A percentile compares a stretch with the other conserved stretches of the same genome.
Evolutionary conservation across 768 basidiomycete species (phyloP).

Genomic region (Hydnomerulius pinastri): DNA sequence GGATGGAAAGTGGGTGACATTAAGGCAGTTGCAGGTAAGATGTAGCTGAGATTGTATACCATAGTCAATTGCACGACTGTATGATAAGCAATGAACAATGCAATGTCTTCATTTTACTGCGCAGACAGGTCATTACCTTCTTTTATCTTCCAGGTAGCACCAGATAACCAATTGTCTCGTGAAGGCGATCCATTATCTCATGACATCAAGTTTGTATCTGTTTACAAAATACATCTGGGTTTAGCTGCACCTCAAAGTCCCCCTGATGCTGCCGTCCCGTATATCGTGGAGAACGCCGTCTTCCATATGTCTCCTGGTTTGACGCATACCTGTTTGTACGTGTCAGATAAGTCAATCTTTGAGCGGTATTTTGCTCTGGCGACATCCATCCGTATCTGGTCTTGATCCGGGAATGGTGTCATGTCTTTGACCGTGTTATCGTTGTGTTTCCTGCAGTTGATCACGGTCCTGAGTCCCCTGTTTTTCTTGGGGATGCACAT

Average conservation of each 20-base stretch:
- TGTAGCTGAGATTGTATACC: background rate
- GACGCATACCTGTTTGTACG: slow-evolving; percentile 46
- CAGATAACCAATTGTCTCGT: background rate
- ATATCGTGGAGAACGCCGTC: slow-evolving; percentile 26
- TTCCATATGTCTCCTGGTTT: slow-evolving; percentile 26
- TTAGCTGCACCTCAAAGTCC: background rate
- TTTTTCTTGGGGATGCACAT: slow-evolving; percentile 35
- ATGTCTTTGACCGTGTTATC: slow-evolving; percentile 43
- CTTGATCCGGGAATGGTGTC: slow-evolving; percentile 43
- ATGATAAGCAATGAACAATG: background rate
- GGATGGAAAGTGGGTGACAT: background rate
- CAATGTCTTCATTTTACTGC: background rate
- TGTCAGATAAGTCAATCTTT: slow-evolving; percentile 43
- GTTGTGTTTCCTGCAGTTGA: slow-evolving; percentile 39
- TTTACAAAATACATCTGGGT: background rate
- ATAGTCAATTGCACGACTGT: background rate
- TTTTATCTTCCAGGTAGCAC: background rate
- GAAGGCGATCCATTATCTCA: background rate
- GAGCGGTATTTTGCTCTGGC: slow-evolving; percentile 34
- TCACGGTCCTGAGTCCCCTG: slow-evolving; percentile 33
- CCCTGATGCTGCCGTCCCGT: slow-evolving; percentile 14
- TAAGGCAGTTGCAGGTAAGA: background rate
- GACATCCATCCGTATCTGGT: slow-evolving; percentile 38
- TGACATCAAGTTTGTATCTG: background rate
- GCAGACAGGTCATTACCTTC: background rate